phyloP scores from a whole-genome alignment of 2,329 filamentous ascomycete genomes.

The Fusarium solani-melongenae region DNA sequence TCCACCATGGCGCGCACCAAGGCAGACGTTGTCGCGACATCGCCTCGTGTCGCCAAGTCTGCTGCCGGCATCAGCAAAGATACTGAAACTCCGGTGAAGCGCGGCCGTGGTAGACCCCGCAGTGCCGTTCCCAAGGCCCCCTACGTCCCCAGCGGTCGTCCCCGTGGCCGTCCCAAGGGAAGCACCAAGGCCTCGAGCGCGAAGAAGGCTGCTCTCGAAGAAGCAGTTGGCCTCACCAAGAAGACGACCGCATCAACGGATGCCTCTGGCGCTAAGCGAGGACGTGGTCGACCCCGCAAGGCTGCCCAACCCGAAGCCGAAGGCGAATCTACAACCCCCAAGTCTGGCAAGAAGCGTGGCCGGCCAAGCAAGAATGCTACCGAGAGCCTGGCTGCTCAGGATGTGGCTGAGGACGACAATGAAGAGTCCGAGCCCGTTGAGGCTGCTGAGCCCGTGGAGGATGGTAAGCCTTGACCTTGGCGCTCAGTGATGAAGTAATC shows the following conservation, averaged over 20 bases:
- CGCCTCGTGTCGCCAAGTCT: constrained; percentile 43
- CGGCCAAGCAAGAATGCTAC: constrained; percentile 47
- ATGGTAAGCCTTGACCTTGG: not conserved
- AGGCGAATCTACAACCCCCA: constrained; percentile 31
- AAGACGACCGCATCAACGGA: not conserved
- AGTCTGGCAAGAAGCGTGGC: constrained; percentile 39
- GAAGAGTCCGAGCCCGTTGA: not conserved
- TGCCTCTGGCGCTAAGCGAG: constrained; percentile 26
- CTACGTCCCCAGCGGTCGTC: constrained; percentile 55
- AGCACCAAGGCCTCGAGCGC: constrained; percentile 44
- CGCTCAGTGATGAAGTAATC: not conserved
- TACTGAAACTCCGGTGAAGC: constrained; percentile 50
- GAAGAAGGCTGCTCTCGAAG: constrained; percentile 23
- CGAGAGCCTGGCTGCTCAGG: constrained; percentile 13
- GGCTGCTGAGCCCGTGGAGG: not conserved
- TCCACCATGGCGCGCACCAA: constrained; percentile 48
- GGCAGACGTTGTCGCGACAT: constrained; percentile 40
- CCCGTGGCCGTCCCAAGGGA: constrained; percentile 61
- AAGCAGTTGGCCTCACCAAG: constrained; percentile 2
- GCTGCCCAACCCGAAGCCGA: constrained; percentile 23
- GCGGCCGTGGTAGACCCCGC: constrained; percentile 55
- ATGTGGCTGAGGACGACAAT: constrained; percentile 26
- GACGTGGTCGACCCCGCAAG: constrained; percentile 47
- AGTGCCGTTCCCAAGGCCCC: constrained; percentile 46
- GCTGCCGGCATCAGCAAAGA: constrained; percentile 53